phyloP scores from a whole-genome alignment of 2,329 filamentous ascomycete species.

The Diaporthe ampelina region DNA sequence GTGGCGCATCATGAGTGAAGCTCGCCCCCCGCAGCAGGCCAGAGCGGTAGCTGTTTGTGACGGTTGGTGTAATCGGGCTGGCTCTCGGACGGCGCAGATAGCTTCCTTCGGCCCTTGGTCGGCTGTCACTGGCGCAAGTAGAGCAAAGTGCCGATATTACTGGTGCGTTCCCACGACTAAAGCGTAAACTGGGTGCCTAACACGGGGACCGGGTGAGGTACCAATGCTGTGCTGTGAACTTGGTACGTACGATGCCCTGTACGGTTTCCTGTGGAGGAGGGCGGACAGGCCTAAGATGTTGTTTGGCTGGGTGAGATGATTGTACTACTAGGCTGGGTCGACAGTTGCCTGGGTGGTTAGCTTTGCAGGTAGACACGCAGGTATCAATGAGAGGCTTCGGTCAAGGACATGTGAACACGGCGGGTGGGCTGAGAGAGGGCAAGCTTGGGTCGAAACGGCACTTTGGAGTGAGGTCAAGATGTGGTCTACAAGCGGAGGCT shows the following conservation, averaged over 20 bases:
- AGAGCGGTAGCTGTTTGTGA: background rate
- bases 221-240: background rate
- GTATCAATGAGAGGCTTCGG: background rate
- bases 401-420: background rate
- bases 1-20: conserved; percentile 18
- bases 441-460: background rate
- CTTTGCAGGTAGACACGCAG: background rate
- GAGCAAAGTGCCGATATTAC: background rate
- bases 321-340: background rate
- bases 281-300: background rate
- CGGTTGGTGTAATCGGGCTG: background rate
- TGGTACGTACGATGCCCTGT: background rate
- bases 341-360: background rate
- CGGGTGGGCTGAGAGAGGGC: conserved; percentile 17
- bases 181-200: background rate
- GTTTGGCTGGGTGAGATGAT: background rate
- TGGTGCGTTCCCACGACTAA: background rate
- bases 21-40: background rate
- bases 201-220: background rate
- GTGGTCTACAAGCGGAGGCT: conserved; percentile 1
- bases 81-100: conserved; percentile 14
- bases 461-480: background rate
- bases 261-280: too few relatives aligned
- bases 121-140: conserved; percentile 17
- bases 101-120: conserved; percentile 10